Base-by-base conservation (phyloP, 306 rosid genomes). In the Citrullus colocynthis region DNA sequence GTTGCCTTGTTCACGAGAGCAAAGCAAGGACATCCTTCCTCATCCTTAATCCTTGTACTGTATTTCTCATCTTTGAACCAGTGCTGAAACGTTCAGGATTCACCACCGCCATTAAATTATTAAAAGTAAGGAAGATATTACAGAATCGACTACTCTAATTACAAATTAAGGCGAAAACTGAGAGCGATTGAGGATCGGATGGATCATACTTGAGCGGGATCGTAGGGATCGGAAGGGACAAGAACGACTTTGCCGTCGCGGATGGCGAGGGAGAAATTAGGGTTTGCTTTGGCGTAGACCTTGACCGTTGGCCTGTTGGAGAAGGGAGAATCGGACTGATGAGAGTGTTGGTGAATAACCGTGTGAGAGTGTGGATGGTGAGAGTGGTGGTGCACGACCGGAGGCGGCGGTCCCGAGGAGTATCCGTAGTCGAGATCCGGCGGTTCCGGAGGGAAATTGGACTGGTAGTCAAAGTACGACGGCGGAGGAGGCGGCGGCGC, bases 21-120 rank as follows among this genome's bases (percentile, higher is more conserved):
- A 82, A 93, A 93, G 66, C 90, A 83, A 24, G 96, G 98, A 74
- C 24, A 85, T 4, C 98, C 91, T 61, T 88, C 98, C 82, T 65
- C 74, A 74, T 93, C 98, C 88, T 93, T 93, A 80, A 91, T 93
- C 74, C 83, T 84, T 2, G 98, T 93, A 77, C 96, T 89, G 88
- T 81, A 93, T 86, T 85, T 89, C 87, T 88, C 94, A 85, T 93
- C 96, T 85, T 88, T 93, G 82, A 83, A 93, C 98, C 98, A 93
- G 81, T 83, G 96, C 96, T 93, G 82, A 80, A 88, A 78, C 69
- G 69, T 17, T 18, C 70, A 79, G 36, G 66, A 62, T 16, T 44
- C 77, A 69, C 56, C 51, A 28, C 34, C 45, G 17, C 70, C 66
- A 36, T 2, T 9, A n/a, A 16, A 16, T 14, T 48, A 21, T 41